Evolutionary conservation across 2,329 filamentous ascomycete genomes (phyloP).

Genomic region (Graphilbum ipis-grandicollis): DNA sequence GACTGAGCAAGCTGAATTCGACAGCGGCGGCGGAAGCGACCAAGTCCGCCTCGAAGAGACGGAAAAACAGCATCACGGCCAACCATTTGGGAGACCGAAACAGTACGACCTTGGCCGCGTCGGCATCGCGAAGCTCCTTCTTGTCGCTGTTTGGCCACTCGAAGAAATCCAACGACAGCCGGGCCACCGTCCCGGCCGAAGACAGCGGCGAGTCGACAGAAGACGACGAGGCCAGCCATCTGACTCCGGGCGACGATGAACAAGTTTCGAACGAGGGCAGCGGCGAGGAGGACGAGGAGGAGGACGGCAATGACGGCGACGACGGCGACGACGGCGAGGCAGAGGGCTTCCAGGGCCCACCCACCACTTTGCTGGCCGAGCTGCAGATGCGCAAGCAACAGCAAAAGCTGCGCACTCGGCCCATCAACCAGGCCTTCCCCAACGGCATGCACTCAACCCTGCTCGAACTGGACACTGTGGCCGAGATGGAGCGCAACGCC

Average conservation of each 20-base stretch:
- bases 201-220: neutral
- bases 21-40: too few species aligned
- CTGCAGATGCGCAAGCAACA: conserved; percentile 81
- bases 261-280: neutral
- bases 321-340: conserved; percentile 28
- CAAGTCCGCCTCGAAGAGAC: conserved; percentile 1
- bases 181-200: neutral
- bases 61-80: too few species aligned
- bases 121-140: conserved; percentile 23
- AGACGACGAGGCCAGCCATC: neutral
- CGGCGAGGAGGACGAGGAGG: neutral
- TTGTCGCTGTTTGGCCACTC: conserved; percentile 21
- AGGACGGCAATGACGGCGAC: conserved; percentile 22
- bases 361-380: conserved; percentile 84
- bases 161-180: neutral
- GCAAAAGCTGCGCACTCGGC: conserved; percentile 62
- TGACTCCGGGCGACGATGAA: neutral
- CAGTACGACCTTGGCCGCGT: too few species aligned
- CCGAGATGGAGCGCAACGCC: conserved; percentile 63
- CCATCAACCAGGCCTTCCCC: conserved; percentile 41
- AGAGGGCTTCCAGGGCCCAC: conserved; percentile 46
- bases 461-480: conserved; percentile 77
- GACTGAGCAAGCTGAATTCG: conserved; percentile 20
- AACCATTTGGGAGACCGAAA: too few species aligned
- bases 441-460: conserved; percentile 83